These are phyloP conservation scores for Monosporozyma yasuniensis DNA, from an alignment of 805 yeast species.

Conservation along the genomic window DNA sequence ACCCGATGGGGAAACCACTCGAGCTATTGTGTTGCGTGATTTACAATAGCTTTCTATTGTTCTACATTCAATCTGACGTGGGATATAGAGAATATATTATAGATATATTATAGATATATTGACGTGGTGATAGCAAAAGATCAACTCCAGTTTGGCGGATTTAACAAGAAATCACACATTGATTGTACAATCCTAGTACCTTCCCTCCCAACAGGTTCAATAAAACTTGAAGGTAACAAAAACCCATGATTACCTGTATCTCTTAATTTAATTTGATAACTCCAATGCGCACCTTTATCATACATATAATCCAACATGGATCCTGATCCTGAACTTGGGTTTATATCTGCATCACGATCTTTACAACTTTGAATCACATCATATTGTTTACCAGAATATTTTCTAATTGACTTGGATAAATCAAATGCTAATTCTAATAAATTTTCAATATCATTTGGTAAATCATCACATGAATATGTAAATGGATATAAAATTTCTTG, in stretches of 20 bases:
- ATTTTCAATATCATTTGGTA: conserved; percentile 75
- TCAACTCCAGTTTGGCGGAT: conserved; percentile 30
- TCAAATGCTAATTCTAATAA: conserved; percentile 76
- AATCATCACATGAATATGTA: conserved; percentile 64
- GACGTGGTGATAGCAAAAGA: no score
- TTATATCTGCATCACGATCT: conserved; percentile 64
- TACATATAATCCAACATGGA: conserved; percentile 78
- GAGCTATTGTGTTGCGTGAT: not conserved
- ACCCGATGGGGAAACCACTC: not conserved
- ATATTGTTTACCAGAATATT: conserved; percentile 54
- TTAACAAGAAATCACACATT: conserved; percentile 47
- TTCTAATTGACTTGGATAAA: conserved; percentile 60
- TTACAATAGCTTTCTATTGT: no score
- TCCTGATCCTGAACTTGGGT: conserved; percentile 73
- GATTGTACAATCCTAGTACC: conserved; percentile 58
- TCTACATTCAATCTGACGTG: no score
- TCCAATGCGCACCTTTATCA: conserved; percentile 74
- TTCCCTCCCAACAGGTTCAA: conserved; percentile 71
- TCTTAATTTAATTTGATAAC: conserved; percentile 71
- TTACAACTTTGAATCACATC: conserved; percentile 69
- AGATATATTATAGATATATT: no score
- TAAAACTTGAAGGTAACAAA: conserved; percentile 59
- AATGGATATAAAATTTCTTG: conserved; percentile 78
- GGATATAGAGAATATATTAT: no score
- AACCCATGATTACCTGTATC: conserved; percentile 82